Evolutionary conservation across 106 monocot species (phyloP), one percentile per base, ranked within the genome.

Genomic region (Dendrobium chrysotoxum): DNA sequence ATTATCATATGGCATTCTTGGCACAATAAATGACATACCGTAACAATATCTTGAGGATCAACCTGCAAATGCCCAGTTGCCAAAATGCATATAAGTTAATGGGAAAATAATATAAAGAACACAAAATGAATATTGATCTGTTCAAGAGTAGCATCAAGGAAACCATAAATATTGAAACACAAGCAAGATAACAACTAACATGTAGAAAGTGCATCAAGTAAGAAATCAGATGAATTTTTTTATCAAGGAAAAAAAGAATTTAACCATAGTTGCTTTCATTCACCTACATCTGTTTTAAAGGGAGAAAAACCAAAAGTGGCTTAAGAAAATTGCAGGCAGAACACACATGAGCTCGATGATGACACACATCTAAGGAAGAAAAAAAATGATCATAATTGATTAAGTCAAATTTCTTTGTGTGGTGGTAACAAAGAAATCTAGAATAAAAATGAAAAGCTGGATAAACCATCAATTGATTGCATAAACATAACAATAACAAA

Each of bases 41-140:
- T 98, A 77, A 98, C 98, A 87, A 98, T 98, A 87, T 98, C 98
- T 83, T 95, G 92, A 79, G 98, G 98, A 85, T 98, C 98, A 81
- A 98, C 98, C 98, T 98, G 88, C 83, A 89, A 81, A 15, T 72
- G 47, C 30, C 42, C 83, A 87, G 70, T 44, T 47, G 78, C 54
- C 47, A 71, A 80, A 72, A 67, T 7, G 40, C 23, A 65, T 53
- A 79, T 40, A 26, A 70, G 70, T 13, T 25, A 50, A 39, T 45
- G 25, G 25, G 21, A n/a, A 50, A 67, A 39, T 12, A 55, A 26
- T 45, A 40, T 44, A 39, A 13, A 75, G 58, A 61, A 30, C 6
- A 41, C 6, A 53, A 16, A 79, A 78, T 42, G 5, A 68, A 57
- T 28, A 54, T 6, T 21, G 13, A 23, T 20, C 28, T 53, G 53